Percentiles rank a stretch among this genome's conserved stretches.
These are phyloP conservation scores for Calonectria leucothoes DNA, from an alignment of 2,329 filamentous ascomycete species.

Conservation along the genomic window DNA sequence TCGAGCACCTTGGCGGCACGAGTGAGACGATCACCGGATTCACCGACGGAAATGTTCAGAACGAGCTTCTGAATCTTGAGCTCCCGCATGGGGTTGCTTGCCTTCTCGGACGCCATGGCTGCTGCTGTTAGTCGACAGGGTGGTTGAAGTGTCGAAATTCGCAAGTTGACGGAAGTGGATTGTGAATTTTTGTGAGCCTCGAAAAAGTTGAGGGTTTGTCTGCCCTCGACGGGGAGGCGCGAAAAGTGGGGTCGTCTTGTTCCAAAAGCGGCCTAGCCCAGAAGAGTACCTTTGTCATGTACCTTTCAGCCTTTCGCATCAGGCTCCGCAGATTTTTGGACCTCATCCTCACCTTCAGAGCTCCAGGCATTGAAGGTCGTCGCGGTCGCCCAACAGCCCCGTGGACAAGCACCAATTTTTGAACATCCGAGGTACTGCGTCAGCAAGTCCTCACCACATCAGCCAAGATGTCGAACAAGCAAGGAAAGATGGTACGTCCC, in stretches of 20 bases:
- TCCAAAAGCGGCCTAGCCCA: slow-evolving; percentile 40
- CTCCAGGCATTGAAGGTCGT: slow-evolving; percentile 57
- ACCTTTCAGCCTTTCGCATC: slow-evolving; percentile 53
- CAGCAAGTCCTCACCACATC: slow-evolving; percentile 43
- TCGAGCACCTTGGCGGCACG: slow-evolving; percentile 99
- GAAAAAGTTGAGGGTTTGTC: slow-evolving; percentile 55
- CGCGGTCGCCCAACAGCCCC: slow-evolving; percentile 54
- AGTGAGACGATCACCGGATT: slow-evolving; percentile 99
- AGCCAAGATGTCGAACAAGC: slow-evolving; percentile 73
- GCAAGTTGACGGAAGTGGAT: slow-evolving; percentile 39
- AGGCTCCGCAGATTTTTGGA: slow-evolving; percentile 60
- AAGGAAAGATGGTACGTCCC: slow-evolving; percentile 97
- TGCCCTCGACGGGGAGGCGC: slow-evolving; percentile 49
- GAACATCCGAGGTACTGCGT: slow-evolving; percentile 47
- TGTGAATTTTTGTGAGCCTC: slow-evolving; percentile 51
- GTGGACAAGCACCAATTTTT: slow-evolving; percentile 57
- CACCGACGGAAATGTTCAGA: slow-evolving; percentile 99
- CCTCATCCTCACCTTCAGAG: slow-evolving; percentile 55
- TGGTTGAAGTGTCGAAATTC: slow-evolving; percentile 50
- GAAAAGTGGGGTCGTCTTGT: slow-evolving; percentile 34
- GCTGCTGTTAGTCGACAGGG: slow-evolving; percentile 50
- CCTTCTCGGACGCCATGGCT: slow-evolving; percentile 78
- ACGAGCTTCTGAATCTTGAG: slow-evolving; percentile 99
- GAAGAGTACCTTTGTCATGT: slow-evolving; percentile 45
- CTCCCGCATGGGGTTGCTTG: slow-evolving; percentile 99